Base-by-base conservation (phyloP, 148 eudicot genomes). In the Amaranthus hypochondriacus region DNA sequence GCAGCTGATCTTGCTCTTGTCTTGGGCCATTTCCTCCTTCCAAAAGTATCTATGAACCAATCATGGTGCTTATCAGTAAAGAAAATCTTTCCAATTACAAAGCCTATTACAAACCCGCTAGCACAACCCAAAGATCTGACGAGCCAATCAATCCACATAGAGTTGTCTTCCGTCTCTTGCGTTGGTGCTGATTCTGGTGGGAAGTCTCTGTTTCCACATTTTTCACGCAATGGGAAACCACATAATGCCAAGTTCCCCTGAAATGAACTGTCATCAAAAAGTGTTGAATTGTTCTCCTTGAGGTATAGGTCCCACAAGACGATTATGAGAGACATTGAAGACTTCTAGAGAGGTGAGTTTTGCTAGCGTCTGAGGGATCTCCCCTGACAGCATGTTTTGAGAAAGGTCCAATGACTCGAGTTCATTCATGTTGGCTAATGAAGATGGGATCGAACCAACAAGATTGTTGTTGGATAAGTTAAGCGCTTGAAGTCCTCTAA, bases 361-460 rank as follows among this genome's bases (percentile, higher is more conserved):
- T 3, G 75, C 51, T 3, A 87, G 54, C 59, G 28, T 6, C 4
- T 6, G 78, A 61, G 88, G 88, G 14, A 87, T 85, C 68, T 68
- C 56, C 4, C 86, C 85, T 0, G 83, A 72, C 57, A 85, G 86
- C 70, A 6, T 47, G 59, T 87, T 87, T 0, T 8, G 64, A 11
- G 86, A 85, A 42, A 85, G 77, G 73, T 87, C 88, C 48, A 85
- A 72, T 0, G 78, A 76, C 49, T 83, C 79, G 0, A 87, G 85
- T 3, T 75, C 51, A 5, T 2, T 59, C 2, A 80, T 55, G 48
- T 68, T 68, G 11, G 73, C 71, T 53, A 81, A 9, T 3, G 81
- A 81, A 9, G 73, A 1, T 5, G 84, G 84, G 4, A 86, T 78
- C 0, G 4, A 0, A 0, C 88, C 83, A 4, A 3, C 7, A 18